phyloP scores from a whole-genome alignment of 768 basidiomycete species.

The Lactifluus hygrophoroides region DNA sequence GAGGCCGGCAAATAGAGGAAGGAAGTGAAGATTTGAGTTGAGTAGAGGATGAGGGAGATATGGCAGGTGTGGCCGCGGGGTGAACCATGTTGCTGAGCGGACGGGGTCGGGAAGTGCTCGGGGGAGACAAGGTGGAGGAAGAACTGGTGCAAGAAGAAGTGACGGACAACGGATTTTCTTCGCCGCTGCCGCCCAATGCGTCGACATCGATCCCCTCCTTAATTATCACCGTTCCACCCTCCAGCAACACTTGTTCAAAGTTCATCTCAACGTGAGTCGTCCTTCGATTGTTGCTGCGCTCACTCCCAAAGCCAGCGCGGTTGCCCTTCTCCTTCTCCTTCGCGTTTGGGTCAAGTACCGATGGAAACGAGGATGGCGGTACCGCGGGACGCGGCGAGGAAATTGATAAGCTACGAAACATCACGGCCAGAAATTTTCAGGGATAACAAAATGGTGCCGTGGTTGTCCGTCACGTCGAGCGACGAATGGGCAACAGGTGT shows the following conservation, averaged over 20 bases:
- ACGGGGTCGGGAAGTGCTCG: constrained; percentile 26
- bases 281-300: constrained; percentile 37
- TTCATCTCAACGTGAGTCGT: constrained; percentile 69
- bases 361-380: constrained; percentile 40
- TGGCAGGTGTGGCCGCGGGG: constrained; percentile 46
- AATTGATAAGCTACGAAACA: constrained; percentile 39
- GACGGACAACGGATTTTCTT: constrained; percentile 34
- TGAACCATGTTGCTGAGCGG: constrained; percentile 30
- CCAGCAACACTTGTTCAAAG: constrained; percentile 68
- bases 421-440: constrained; percentile 38
- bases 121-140: constrained; percentile 24
- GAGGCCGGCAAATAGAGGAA: constrained; percentile 23
- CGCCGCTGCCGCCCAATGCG: constrained; percentile 54
- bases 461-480: neutral
- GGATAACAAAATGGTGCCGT: neutral
- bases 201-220: constrained; percentile 66
- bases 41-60: constrained; percentile 65
- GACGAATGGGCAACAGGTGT: too few relatives aligned
- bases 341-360: constrained; percentile 50
- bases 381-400: constrained; percentile 36
- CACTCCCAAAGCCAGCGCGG: constrained; percentile 35
- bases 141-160: constrained; percentile 27
- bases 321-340: too few relatives aligned
- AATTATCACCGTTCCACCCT: constrained; percentile 58
- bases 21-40: constrained; percentile 30